A percentile compares a stretch with the other conserved stretches of the same genome.
phyloP scores from a whole-genome alignment of 2,329 filamentous ascomycete species.

The Teratosphaeriaceae sp. region DNA sequence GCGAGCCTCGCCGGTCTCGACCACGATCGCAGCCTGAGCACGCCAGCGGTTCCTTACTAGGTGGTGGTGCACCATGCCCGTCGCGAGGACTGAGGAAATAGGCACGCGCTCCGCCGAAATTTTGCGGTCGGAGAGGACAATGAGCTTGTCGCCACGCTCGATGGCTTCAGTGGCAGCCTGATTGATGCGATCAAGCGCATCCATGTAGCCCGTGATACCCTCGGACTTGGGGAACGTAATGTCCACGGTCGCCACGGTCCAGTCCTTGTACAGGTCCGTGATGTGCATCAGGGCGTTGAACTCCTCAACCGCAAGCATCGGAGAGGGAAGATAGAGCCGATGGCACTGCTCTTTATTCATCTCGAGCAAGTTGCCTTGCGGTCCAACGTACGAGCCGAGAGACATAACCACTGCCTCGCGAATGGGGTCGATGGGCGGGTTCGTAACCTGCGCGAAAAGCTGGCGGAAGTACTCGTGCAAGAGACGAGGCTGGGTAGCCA shows the following conservation, averaged over 20 bases:
- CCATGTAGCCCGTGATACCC: conserved; percentile 76
- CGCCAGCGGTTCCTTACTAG: conserved; percentile 94
- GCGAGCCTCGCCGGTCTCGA: conserved; percentile 91
- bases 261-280: conserved; percentile 62
- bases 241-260: conserved; percentile 87
- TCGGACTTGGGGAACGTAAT: conserved; percentile 86
- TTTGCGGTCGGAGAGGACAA: conserved; percentile 83
- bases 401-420: conserved; percentile 98
- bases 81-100: conserved; percentile 80
- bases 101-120: conserved; percentile 75
- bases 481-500: conserved; percentile 81
- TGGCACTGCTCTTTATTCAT: conserved; percentile 89
- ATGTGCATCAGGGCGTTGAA: conserved; percentile 84
- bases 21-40: conserved; percentile 75
- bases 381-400: conserved; percentile 89
- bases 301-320: conserved; percentile 81
- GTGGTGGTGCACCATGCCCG: conserved; percentile 91
- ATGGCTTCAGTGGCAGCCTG: conserved; percentile 78
- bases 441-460: conserved; percentile 95
- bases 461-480: conserved; percentile 97
- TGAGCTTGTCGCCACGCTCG: conserved; percentile 73
- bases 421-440: conserved; percentile 95
- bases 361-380: conserved; percentile 89
- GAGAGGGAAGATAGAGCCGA: conserved; percentile 77
- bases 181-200: conserved; percentile 83